These are phyloP conservation scores for Leccinum subgranulosum DNA, from an alignment of 768 basidiomycete genomes.

Conservation along the genomic window DNA sequence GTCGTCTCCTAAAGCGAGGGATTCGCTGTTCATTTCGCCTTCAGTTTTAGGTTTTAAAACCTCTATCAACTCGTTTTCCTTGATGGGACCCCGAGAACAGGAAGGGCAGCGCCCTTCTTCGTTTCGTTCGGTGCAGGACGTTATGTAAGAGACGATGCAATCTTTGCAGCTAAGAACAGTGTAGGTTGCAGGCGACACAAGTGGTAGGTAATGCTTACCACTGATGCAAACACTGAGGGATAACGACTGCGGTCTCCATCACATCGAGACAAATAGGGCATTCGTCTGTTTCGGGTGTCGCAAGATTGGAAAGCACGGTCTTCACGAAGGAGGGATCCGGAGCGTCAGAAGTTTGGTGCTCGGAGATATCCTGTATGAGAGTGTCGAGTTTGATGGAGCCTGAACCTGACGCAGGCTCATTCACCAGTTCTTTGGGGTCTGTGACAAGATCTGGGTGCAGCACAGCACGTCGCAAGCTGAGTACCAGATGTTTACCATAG, in stretches of 20 bases:
- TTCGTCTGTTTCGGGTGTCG: constrained; percentile 52
- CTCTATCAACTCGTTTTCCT: constrained; percentile 62
- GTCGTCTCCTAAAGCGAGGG: constrained; percentile 9
- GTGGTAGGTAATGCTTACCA: constrained; percentile 46
- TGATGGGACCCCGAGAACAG: constrained; percentile 68
- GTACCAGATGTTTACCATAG: constrained; percentile 6
- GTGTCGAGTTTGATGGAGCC: constrained; percentile 54
- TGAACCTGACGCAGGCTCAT: constrained; percentile 31
- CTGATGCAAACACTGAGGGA: constrained; percentile 75
- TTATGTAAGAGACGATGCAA: constrained; percentile 76
- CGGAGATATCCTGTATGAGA: constrained; percentile 54
- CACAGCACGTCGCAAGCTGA: constrained; percentile 85
- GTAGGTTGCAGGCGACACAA: background rate
- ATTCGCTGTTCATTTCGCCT: background rate
- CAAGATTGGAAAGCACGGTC: constrained; percentile 60
- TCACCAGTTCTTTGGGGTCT: constrained; percentile 40
- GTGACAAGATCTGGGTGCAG: constrained; percentile 86
- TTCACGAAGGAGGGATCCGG: constrained; percentile 51
- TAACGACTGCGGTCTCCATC: constrained; percentile 64
- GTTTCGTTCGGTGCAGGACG: constrained; percentile 62
- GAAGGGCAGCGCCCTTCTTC: constrained; percentile 78
- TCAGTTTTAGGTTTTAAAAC: constrained; percentile 41
- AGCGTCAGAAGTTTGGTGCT: constrained; percentile 26
- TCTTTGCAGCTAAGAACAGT: constrained; percentile 71
- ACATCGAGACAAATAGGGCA: constrained; percentile 83